Conservation (phyloP, 2,329 filamentous ascomycete genomes). For the Elsinoe fawcettii region DNA sequence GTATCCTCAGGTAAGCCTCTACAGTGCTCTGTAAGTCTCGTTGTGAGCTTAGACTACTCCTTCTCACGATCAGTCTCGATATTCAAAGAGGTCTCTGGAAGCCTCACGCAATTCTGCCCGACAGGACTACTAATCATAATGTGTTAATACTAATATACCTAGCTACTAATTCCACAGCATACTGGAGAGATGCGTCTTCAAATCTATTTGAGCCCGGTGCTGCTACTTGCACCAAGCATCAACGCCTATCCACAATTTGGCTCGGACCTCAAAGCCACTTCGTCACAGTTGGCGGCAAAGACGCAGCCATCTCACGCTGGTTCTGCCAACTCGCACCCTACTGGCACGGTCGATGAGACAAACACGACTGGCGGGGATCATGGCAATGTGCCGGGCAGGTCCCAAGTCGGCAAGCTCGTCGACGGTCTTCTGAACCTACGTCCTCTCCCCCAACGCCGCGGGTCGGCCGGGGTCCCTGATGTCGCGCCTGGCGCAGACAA, state of each 20-base stretch:
- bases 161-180: not conserved
- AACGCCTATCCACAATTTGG: slow-evolving; percentile 1
- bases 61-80: not conserved
- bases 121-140: not conserved
- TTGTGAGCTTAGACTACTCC: not conserved
- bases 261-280: not conserved
- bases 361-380: not conserved
- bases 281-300: not conserved
- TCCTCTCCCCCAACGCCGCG: not conserved
- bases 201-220: not conserved
- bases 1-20: not conserved
- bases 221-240: not conserved
- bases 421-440: not conserved
- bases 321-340: not conserved
- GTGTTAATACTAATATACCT: not conserved
- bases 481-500: not conserved
- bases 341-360: not conserved
- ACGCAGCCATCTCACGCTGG: not conserved
- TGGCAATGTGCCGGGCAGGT: not conserved
- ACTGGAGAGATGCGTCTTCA: not conserved
- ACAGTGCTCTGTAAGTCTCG: not conserved
- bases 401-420: not conserved
- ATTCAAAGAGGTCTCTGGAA: not conserved
- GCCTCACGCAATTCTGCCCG: not conserved
- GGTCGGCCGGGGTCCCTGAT: not conserved